phyloP scores from a whole-genome alignment of 2,329 filamentous ascomycete species.

The Penicillium griseofulvum region DNA sequence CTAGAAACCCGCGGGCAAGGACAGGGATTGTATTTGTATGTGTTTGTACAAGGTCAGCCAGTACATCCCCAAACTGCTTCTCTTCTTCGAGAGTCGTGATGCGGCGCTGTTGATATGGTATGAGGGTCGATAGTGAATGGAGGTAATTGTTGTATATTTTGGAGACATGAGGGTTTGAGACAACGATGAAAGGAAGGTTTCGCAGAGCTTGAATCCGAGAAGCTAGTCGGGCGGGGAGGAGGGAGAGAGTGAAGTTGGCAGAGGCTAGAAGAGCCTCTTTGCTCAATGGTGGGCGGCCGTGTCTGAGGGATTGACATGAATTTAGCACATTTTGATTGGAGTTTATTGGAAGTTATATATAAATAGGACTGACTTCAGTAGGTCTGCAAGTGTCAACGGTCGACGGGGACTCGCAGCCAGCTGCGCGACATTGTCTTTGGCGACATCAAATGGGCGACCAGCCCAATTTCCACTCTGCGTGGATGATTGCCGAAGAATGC shows the following conservation, averaged over 20 bases:
- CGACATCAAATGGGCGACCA: constrained; percentile 51
- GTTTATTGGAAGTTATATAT: background rate
- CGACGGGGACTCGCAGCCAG: constrained; percentile 77
- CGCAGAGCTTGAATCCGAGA: constrained; percentile 90
- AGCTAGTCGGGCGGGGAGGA: constrained; percentile 87
- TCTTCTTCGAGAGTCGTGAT: constrained; percentile 82
- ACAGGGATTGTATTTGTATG: constrained; percentile 93
- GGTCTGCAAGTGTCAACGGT: constrained; percentile 77
- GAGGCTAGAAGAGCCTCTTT: constrained; percentile 78
- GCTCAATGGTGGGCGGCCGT: constrained; percentile 81
- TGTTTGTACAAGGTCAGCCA: constrained; percentile 92
- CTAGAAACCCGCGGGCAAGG: constrained; percentile 86
- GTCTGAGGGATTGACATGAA: constrained; percentile 39
- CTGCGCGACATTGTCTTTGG: constrained; percentile 73
- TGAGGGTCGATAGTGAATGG: constrained; percentile 83
- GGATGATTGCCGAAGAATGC: constrained; percentile 17
- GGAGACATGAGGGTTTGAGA: constrained; percentile 93
- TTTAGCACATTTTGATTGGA: background rate
- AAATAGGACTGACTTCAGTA: constrained; percentile 67
- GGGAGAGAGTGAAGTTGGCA: constrained; percentile 91
- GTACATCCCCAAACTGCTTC: constrained; percentile 83
- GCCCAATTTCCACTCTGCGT: constrained; percentile 34
- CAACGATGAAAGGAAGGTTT: constrained; percentile 94
- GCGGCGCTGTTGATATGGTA: constrained; percentile 73
- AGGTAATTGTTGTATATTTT: constrained; percentile 96